These are phyloP conservation scores for Leishmania arabica DNA, from an alignment of 208 protist genomes.

Conservation along the genomic window DNA sequence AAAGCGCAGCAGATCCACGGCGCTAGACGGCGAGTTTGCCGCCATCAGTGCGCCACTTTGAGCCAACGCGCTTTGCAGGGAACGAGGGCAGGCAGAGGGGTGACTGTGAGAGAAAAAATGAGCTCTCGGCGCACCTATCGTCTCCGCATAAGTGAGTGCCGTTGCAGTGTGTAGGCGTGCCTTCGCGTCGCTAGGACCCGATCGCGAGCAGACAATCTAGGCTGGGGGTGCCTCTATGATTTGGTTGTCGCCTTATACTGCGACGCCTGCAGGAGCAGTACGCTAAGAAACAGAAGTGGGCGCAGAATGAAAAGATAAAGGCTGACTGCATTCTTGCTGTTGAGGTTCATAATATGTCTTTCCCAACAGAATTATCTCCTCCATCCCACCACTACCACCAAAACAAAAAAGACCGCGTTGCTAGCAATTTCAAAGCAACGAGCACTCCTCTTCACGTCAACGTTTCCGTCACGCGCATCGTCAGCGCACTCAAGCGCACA, in stretches of 20 bases:
- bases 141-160: neutral
- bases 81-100: neutral
- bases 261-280: neutral
- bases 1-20: conserved; percentile 61
- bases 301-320: neutral
- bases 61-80: neutral
- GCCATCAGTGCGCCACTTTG: neutral
- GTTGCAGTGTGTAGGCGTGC: neutral
- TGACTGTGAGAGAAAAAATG: neutral
- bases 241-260: neutral
- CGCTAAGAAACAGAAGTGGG: neutral
- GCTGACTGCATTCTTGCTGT: neutral
- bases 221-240: neutral
- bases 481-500: neutral
- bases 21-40: conserved; percentile 10
- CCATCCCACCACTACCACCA: too few species aligned
- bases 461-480: neutral
- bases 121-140: neutral
- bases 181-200: neutral
- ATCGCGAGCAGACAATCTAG: neutral
- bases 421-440: neutral
- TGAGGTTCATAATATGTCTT: neutral
- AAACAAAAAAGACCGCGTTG: neutral
- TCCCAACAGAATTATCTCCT: too few species aligned
- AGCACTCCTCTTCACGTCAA: neutral